Percentiles rank a stretch among this genome's conserved stretches.
Evolutionary conservation across 805 yeast species (phyloP).

Genomic region (Kazachstania viticola): DNA sequence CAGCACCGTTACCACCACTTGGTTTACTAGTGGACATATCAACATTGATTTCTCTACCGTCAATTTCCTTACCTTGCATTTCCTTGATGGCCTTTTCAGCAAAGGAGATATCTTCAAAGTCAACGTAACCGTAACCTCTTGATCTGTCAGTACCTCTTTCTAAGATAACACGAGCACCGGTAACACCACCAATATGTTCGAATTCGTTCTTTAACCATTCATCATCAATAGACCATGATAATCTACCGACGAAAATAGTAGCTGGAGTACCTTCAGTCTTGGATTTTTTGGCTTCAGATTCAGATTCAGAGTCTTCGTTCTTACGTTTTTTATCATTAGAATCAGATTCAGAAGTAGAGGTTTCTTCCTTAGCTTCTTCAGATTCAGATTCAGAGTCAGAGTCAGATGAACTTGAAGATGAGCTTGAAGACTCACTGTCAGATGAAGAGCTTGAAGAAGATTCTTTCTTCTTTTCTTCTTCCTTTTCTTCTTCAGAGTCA

Average conservation of each 20-base stretch:
- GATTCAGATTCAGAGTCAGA: slow-evolving; percentile 15
- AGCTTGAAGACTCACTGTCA: slow-evolving; percentile 9
- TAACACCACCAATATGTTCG: slow-evolving; percentile 69
- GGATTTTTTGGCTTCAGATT: slow-evolving; percentile 41
- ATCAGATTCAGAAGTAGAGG: slow-evolving; percentile 7
- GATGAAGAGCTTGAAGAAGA: slow-evolving; percentile 10
- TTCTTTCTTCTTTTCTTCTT: slow-evolving; percentile 29
- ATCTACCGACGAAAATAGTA: slow-evolving; percentile 91
- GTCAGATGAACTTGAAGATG: slow-evolving; percentile 3
- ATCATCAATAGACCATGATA: slow-evolving; percentile 95
- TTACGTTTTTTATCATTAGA: too few species aligned
- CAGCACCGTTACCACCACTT: slow-evolving; percentile 38
- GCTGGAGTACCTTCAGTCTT: slow-evolving; percentile 55
- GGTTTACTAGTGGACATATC: slow-evolving; percentile 87
- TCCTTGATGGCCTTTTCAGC: slow-evolving; percentile 82
- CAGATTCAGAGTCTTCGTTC: slow-evolving; percentile 5
- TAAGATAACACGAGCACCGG: slow-evolving; percentile 82
- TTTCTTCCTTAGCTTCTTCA: slow-evolving; percentile 16
- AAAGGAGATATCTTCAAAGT: slow-evolving; percentile 60
- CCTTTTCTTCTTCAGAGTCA: slow-evolving; percentile 26
- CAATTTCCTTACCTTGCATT: slow-evolving; percentile 88
- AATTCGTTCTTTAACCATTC: slow-evolving; percentile 87
- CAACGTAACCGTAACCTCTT: slow-evolving; percentile 96
- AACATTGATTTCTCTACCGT: slow-evolving; percentile 91
- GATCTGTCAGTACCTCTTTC: slow-evolving; percentile 90